phyloP scores from a whole-genome alignment of 768 basidiomycete species.

The Leccinum uliginosum region DNA sequence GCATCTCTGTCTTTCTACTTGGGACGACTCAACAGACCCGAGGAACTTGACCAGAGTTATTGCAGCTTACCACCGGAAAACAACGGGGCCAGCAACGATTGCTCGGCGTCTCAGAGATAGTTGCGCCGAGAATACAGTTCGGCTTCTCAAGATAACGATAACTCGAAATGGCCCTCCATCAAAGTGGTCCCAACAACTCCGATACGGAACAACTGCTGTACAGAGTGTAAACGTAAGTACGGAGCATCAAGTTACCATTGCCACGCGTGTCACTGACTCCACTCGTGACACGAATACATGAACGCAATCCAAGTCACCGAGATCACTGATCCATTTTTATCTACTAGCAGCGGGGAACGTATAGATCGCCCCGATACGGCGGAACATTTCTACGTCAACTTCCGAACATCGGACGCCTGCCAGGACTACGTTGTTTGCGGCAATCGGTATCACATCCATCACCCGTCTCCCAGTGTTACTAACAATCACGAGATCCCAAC shows the following conservation, averaged over 20 bases:
- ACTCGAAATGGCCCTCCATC: neutral
- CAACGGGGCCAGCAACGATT: neutral
- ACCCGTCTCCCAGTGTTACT: neutral
- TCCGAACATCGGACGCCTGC: too few species aligned
- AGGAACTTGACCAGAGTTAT: neutral
- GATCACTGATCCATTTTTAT: neutral
- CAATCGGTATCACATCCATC: neutral
- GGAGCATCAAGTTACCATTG: too few species aligned
- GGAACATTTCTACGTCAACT: neutral
- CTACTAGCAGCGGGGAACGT: neutral
- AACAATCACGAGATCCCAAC: too few species aligned
- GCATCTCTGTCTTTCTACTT: neutral
- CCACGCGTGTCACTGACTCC: too few species aligned
- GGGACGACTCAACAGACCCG: neutral
- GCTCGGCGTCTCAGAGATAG: neutral
- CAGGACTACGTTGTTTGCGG: too few species aligned
- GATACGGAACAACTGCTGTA: neutral
- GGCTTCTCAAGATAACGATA: neutral
- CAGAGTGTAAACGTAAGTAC: neutral
- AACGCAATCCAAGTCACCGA: neutral
- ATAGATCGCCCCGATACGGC: neutral
- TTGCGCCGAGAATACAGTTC: neutral
- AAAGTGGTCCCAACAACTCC: neutral
- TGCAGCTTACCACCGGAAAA: neutral
- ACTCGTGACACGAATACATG: neutral